Evolutionary conservation across 108 stramenopile species (phyloP).

Genomic region (Aurantiochytrium sp.): DNA sequence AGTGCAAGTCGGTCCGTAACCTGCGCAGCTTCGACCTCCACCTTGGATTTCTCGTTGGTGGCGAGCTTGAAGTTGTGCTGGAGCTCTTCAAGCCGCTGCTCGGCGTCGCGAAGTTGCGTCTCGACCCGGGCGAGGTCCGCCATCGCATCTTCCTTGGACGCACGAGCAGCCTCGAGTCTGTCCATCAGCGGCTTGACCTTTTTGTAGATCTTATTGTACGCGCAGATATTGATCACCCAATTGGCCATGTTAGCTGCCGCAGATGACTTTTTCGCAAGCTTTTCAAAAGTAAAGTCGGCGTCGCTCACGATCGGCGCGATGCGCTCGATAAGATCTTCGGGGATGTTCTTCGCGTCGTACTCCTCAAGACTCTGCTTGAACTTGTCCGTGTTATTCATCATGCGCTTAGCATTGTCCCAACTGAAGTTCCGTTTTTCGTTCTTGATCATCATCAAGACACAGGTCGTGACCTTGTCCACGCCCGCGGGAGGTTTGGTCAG

Average conservation of each 20-base stretch:
- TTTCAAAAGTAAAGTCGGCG: constrained; percentile 63
- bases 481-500: constrained; percentile 40
- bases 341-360: constrained; percentile 47
- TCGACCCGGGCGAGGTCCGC: not conserved
- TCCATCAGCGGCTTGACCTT: constrained; percentile 46
- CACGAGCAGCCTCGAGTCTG: constrained; percentile 26
- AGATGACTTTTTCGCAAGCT: constrained; percentile 33
- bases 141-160: constrained; percentile 22
- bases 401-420: constrained; percentile 42
- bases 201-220: constrained; percentile 42
- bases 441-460: constrained; percentile 37
- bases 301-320: constrained; percentile 53
- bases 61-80: constrained; percentile 54
- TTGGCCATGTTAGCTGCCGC: constrained; percentile 53
- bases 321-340: constrained; percentile 37
- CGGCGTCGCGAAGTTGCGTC: not conserved
- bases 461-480: constrained; percentile 45
- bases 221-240: constrained; percentile 57
- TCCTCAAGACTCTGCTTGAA: constrained; percentile 16
- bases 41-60: constrained; percentile 37
- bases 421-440: constrained; percentile 37
- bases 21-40: constrained; percentile 35
- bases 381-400: constrained; percentile 49
- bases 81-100: constrained; percentile 44
- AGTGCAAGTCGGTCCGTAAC: constrained; percentile 44